Evolutionary conservation across 768 basidiomycete genomes (phyloP), one percentile per base, ranked within the genome.

Genomic region (Pleurotus citrinopileatus): DNA sequence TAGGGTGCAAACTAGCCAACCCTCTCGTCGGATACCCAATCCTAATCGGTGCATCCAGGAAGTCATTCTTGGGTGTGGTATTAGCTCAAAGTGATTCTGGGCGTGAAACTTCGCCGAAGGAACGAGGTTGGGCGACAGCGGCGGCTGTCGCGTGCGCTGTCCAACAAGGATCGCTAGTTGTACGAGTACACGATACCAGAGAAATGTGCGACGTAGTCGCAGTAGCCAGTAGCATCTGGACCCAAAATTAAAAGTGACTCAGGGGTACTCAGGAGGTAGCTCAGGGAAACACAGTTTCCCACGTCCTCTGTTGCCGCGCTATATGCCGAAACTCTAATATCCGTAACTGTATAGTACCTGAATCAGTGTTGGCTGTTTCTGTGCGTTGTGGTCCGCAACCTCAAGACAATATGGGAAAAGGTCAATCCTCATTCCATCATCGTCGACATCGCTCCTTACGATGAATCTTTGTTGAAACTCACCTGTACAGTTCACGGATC

Each of bases 401-500:
- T 79, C 81, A 80, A 81, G 73, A 77, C 77, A 84, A 78, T 60
- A 87, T 88, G 86, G 85, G 85, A 75, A 84, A 88, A 84, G 85
- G 86, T 86, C 63, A 42, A 29, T 53, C 40, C 56, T 42, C 57
- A 47, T 59, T 64, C 59, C 32, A 25, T 55, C 45, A 40, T 52
- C 42, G 42, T 28, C 43, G 23, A 26, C 52, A 37, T 54, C 55
- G 48, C 32, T 55, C 23, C 56, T 53, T 34, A 37, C 37, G 44
- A 36, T 46, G 46, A 13, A 17, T 34, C 27, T 26, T 42, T 45
- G 28, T n/a, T 13, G 42, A 34, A 40, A 50, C n/a, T 34, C 38
- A 51, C 37, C 50, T 59, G 34, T 61, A 42, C 64, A 94, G 94
- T 96, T 78, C 94, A 98, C 89, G 94, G 94, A 73, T 98, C 94